A percentile compares a stretch with the other conserved stretches of the same genome.
These are phyloP conservation scores for Pterula multifida DNA, from an alignment of 1,284 basidiomycete species.

Conservation along the genomic window DNA sequence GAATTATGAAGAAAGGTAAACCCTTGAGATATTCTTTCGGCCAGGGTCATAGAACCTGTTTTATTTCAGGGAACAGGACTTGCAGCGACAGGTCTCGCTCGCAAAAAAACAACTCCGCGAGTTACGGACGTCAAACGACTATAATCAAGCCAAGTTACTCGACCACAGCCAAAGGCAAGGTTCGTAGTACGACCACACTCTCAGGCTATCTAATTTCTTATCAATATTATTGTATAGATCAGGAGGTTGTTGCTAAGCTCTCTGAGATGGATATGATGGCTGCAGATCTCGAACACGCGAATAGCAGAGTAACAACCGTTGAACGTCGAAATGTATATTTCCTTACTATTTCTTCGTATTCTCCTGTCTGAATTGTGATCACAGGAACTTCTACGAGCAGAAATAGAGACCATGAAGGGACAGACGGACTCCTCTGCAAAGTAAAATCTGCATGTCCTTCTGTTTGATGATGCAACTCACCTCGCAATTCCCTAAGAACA, in stretches of 20 bases:
- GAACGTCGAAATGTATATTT: slow-evolving; percentile 78
- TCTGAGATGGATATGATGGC: slow-evolving; percentile 89
- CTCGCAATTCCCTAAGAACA: slow-evolving; percentile 34
- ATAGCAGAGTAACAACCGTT: slow-evolving; percentile 81
- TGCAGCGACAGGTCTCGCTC: slow-evolving; percentile 77
- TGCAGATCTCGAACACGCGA: slow-evolving; percentile 86
- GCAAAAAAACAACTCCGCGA: slow-evolving; percentile 84
- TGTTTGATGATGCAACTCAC: slow-evolving; percentile 3
- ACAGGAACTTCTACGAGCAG: slow-evolving; percentile 84
- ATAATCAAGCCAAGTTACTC: slow-evolving; percentile 81
- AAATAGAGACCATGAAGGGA: slow-evolving; percentile 81
- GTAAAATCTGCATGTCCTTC: slow-evolving; percentile 28
- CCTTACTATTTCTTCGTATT: slow-evolving; percentile 1
- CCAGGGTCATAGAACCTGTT: slow-evolving; percentile 1
- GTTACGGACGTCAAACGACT: slow-evolving; percentile 82
- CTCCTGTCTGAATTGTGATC: not conserved
- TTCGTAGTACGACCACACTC: slow-evolving; percentile 19
- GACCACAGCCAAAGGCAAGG: slow-evolving; percentile 84
- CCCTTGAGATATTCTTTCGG: slow-evolving; percentile 2
- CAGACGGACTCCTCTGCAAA: slow-evolving; percentile 68
- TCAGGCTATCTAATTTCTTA: slow-evolving; percentile 4
- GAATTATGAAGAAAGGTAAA: slow-evolving; percentile 88
- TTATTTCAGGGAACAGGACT: slow-evolving; percentile 68
- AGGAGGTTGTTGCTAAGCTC: slow-evolving; percentile 80
- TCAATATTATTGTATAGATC: too few species aligned